Evolutionary conservation across 1,284 basidiomycete genomes (phyloP), one percentile per base, ranked within the genome.

Genomic region (Leccinum pachyderme): DNA sequence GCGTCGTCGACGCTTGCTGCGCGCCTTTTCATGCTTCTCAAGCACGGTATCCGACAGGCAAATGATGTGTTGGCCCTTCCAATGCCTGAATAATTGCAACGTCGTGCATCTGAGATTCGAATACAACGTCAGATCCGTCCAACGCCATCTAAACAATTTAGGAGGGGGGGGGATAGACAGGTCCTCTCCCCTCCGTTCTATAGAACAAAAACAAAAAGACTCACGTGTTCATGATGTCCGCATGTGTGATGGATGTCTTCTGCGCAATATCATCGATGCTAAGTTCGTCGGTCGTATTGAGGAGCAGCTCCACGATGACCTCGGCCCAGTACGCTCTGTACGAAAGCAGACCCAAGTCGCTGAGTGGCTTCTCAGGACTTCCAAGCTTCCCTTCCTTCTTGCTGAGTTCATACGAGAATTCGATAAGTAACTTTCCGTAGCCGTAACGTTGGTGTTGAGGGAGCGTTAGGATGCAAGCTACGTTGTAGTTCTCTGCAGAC

Each of bases 241-340:
- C 87, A 68, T 98, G 95, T 6, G 93, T 95, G 72, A 99, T 97
- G n/a, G 91, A 83, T 12, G 97, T 99, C 76, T 86, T 91, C 70
- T 95, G 91, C 5, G 97, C 94, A 61, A 99, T 97, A 65, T 99
- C 97, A 66, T 99, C 97, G 63, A 99, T 91, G 70, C 89, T 93
- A 58, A 98, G 81, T 60, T 94, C 91, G 56, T 89, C 84, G 25
- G 73, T 76, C 25, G 84, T 83, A 60, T 81, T 84, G 59, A 98
- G 76, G 47, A 99, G 77, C 31, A 96, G 79, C 56, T 97, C 95
- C 63, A 99, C 89, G 67, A 99, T 98, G 53, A 90, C 93, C 72
- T 98, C 95, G 58, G 91, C 90, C 97, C 97, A 99, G 70, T 96
- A 99, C 29, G 96, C 93, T 51, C 96, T 83, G 73, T 99, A 99